A percentile compares a stretch with the other conserved stretches of the same genome.
These are phyloP conservation scores for Tolypocladium pustulatum DNA, from an alignment of 2,329 filamentous ascomycete genomes.

Conservation along the genomic window DNA sequence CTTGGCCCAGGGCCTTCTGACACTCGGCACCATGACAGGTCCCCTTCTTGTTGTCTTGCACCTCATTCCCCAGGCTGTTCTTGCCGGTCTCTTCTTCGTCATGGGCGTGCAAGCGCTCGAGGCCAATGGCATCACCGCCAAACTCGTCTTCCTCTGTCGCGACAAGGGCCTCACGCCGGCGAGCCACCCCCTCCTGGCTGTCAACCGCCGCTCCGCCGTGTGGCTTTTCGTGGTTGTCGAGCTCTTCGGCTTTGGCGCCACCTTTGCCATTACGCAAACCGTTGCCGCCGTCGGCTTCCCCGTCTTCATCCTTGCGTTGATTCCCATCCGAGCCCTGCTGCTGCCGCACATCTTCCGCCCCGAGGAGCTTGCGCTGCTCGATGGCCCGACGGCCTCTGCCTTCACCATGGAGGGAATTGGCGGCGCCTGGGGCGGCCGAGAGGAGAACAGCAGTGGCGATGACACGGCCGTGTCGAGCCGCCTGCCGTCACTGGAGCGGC, in stretches of 20 bases:
- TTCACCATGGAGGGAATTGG: slow-evolving; percentile 71
- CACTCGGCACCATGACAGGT: slow-evolving; percentile 67
- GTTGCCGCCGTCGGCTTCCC: slow-evolving; percentile 76
- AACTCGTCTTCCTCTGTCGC: slow-evolving; percentile 58
- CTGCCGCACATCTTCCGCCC: slow-evolving; percentile 50
- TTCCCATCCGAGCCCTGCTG: slow-evolving; percentile 54
- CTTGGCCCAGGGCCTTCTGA: slow-evolving; percentile 65
- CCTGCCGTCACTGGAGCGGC: slow-evolving; percentile 3
- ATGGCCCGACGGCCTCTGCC: slow-evolving; percentile 63
- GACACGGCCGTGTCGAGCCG: slow-evolving; percentile 6
- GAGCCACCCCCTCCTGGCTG: slow-evolving; percentile 47
- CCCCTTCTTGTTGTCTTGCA: slow-evolving; percentile 65
- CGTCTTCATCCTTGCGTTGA: slow-evolving; percentile 58
- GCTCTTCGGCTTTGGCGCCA: slow-evolving; percentile 61
- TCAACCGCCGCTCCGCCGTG: slow-evolving; percentile 53
- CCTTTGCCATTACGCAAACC: slow-evolving; percentile 75
- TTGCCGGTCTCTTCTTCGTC: slow-evolving; percentile 74
- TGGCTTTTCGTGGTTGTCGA: slow-evolving; percentile 64
- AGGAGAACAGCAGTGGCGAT: slow-evolving; percentile 7
- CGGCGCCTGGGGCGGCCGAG: slow-evolving; percentile 41
- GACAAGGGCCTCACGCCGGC: slow-evolving; percentile 52
- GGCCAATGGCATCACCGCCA: slow-evolving; percentile 66
- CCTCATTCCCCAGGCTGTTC: slow-evolving; percentile 67
- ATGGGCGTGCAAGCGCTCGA: slow-evolving; percentile 74
- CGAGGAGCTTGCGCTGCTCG: slow-evolving; percentile 52